A percentile compares a stretch with the other conserved stretches of the same genome.
Conservation (phyloP, 306 rosid genomes). For the Prunus campanulata region DNA sequence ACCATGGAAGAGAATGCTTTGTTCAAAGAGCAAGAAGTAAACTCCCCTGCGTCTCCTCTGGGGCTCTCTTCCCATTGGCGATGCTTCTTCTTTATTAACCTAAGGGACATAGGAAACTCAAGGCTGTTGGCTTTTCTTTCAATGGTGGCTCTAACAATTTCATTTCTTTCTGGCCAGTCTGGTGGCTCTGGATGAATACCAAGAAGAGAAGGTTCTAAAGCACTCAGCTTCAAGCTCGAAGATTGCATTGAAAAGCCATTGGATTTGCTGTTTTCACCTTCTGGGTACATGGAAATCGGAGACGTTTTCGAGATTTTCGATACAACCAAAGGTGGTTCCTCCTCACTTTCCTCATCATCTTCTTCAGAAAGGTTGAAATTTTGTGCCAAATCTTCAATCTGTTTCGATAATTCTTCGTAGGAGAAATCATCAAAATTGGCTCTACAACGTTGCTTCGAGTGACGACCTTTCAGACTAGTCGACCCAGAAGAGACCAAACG, state of each 20-base stretch:
- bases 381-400: constrained; percentile 21
- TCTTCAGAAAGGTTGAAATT: neutral
- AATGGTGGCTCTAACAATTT: constrained; percentile 35
- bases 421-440: constrained; percentile 35
- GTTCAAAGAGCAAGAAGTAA: constrained; percentile 43
- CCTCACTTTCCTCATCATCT: constrained; percentile 4
- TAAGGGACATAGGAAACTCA: constrained; percentile 53
- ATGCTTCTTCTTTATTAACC: constrained; percentile 63
- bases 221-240: constrained; percentile 23
- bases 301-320: constrained; percentile 21
- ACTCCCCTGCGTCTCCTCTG: constrained; percentile 25
- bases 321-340: constrained; percentile 18
- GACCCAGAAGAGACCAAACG: constrained; percentile 11
- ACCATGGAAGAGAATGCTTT: constrained; percentile 60
- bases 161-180: constrained; percentile 59
- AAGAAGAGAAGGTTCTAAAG: constrained; percentile 45
- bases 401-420: constrained; percentile 24
- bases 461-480: constrained; percentile 12
- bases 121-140: constrained; percentile 47
- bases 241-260: constrained; percentile 9
- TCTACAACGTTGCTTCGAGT: constrained; percentile 27
- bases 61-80: constrained; percentile 29
- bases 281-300: neutral
- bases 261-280: neutral
- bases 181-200: constrained; percentile 63